A percentile compares a stretch with the other conserved stretches of the same genome.
These are phyloP conservation scores for Saccharum spontaneum DNA, from an alignment of 176 grass and related monocot genomes.

Conservation along the genomic window DNA sequence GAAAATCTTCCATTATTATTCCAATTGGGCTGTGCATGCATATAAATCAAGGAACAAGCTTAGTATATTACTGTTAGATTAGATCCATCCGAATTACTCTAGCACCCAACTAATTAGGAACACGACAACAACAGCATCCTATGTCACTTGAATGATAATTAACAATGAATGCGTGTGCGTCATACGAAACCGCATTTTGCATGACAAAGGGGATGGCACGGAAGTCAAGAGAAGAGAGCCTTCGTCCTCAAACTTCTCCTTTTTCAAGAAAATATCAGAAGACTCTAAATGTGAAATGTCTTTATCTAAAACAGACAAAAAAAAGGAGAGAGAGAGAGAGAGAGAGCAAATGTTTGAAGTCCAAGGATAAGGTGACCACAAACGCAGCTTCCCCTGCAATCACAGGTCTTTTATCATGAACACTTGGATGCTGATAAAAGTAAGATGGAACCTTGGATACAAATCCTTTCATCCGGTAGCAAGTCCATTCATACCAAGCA, in stretches of 20 bases:
- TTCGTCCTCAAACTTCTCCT: slow-evolving; percentile 16
- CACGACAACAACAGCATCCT: background rate
- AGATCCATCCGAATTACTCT: background rate
- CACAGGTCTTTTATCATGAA: slow-evolving; percentile 9
- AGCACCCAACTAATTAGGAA: background rate
- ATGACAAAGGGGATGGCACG: slow-evolving; percentile 20
- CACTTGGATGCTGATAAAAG: background rate
- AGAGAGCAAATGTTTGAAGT: background rate
- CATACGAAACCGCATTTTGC: slow-evolving; percentile 6
- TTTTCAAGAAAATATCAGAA: slow-evolving; percentile 18
- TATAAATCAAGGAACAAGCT: background rate
- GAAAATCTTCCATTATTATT: background rate
- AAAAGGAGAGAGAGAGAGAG: no score
- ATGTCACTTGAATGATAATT: slow-evolving; percentile 2
- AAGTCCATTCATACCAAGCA: slow-evolving; percentile 7
- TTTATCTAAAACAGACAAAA: background rate
- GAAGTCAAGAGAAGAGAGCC: slow-evolving; percentile 18
- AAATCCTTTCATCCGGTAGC: slow-evolving; percentile 2
- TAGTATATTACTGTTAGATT: background rate
- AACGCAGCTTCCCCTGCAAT: background rate
- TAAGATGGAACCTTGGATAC: background rate
- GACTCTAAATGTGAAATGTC: slow-evolving; percentile 20
- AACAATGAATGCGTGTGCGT: slow-evolving; percentile 1
- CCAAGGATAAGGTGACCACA: background rate
- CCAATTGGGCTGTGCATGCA: background rate